Percentiles rank a stretch among this genome's conserved stretches.
Evolutionary conservation across 1,284 basidiomycete genomes (phyloP).

Genomic region (Chalciporus sp.): DNA sequence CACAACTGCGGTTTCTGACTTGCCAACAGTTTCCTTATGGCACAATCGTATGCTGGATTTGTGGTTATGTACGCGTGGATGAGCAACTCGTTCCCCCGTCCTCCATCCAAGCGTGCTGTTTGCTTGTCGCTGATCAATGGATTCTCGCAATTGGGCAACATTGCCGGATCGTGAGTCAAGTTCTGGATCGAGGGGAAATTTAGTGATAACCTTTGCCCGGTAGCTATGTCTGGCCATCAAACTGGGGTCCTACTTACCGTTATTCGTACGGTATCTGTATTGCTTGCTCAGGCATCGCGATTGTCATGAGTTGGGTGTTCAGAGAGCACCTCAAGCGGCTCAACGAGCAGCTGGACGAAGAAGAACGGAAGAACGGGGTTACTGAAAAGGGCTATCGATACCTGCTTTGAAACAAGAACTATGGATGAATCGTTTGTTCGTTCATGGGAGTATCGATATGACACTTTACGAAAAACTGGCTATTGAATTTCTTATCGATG

Average conservation of each 20-base stretch:
- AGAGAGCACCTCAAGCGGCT: conserved; percentile 18
- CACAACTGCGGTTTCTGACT: conserved; percentile 1
- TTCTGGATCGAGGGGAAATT: not conserved
- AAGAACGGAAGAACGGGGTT: conserved; percentile 5
- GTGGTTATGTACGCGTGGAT: conserved; percentile 69
- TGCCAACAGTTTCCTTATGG: conserved; percentile 65
- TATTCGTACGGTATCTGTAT: conserved; percentile 33
- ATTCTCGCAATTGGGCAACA: conserved; percentile 71
- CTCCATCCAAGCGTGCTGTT: conserved; percentile 71
- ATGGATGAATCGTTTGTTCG: conserved; percentile 4
- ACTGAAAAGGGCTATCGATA: conserved; percentile 17
- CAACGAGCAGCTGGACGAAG: conserved; percentile 20
- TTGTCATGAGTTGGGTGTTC: conserved; percentile 28
- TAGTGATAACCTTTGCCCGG: conserved; percentile 1
- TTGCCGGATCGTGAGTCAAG: conserved; percentile 63
- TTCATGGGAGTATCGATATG: not conserved
- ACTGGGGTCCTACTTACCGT: conserved; percentile 32
- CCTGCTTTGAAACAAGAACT: conserved; percentile 35
- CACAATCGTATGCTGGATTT: conserved; percentile 70
- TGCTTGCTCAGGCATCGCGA: conserved; percentile 17
- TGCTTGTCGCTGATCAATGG: conserved; percentile 70
- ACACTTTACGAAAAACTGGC: not conserved
- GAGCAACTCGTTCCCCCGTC: conserved; percentile 65
- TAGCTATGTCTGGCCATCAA: conserved; percentile 25
- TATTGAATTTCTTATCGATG: no score